Conservation (phyloP, 2,329 filamentous ascomycete species). For the Dryadomyces quercivorus region DNA sequence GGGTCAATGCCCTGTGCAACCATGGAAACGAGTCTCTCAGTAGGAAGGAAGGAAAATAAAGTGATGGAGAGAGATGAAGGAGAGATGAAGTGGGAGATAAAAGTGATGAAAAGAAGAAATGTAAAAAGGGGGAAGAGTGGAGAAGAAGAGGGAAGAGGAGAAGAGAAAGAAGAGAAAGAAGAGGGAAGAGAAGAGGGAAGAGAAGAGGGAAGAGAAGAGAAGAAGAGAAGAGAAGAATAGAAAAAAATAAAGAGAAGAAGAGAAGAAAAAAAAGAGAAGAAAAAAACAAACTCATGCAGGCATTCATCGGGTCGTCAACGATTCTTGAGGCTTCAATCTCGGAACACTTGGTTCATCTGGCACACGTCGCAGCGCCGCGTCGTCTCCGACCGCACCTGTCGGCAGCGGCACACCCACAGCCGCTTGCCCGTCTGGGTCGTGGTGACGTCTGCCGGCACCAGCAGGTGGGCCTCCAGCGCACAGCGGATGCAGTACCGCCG, state of each 20-base stretch:
- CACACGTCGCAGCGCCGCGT: constrained; percentile 6
- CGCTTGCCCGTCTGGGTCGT: neutral
- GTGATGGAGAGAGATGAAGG: neutral
- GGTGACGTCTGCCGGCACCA: constrained; percentile 6
- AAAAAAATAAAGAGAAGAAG: neutral
- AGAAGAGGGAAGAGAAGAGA: neutral
- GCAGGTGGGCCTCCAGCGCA: constrained; percentile 7
- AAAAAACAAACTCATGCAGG: neutral
- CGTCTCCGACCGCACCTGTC: neutral
- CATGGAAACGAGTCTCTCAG: no score
- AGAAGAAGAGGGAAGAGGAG: neutral
- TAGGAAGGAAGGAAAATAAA: neutral
- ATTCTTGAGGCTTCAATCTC: neutral
- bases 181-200: neutral
- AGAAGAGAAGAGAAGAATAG: neutral
- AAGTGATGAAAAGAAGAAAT: neutral
- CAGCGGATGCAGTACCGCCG: constrained; percentile 13
- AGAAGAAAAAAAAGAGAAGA: neutral
- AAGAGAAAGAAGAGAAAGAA: neutral
- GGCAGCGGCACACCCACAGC: constrained; percentile 12
- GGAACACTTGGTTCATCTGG: constrained; percentile 7
- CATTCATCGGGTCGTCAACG: no score
- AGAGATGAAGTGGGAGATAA: neutral
- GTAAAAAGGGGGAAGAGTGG: neutral
- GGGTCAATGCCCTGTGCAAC: no score